phyloP scores from a whole-genome alignment of 768 basidiomycete species.

The Rossbeevera mucosa region DNA sequence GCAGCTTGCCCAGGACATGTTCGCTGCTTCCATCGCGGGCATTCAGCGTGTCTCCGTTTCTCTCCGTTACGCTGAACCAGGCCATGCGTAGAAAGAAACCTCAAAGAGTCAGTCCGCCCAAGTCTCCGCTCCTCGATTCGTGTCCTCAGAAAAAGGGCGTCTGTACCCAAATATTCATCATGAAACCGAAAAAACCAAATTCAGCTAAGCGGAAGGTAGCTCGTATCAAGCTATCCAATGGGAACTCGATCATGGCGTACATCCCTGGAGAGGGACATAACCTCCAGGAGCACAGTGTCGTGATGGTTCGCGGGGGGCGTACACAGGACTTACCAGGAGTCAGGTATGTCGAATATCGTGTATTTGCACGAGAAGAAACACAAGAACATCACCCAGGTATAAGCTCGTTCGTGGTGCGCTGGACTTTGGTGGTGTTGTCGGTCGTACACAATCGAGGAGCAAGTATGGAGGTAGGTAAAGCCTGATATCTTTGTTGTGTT shows the following conservation, averaged over 20 bases:
- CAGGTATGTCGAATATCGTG: slow-evolving; percentile 51
- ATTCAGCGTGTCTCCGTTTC: slow-evolving; percentile 60
- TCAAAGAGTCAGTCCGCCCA: slow-evolving; percentile 39
- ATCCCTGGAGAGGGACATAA: slow-evolving; percentile 98
- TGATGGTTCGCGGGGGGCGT: slow-evolving; percentile 90
- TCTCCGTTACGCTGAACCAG: slow-evolving; percentile 77
- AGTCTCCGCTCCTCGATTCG: slow-evolving; percentile 74
- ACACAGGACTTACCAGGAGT: slow-evolving; percentile 98
- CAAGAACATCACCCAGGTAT: slow-evolving; percentile 53
- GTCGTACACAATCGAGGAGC: slow-evolving; percentile 75
- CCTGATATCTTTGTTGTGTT: background rate
- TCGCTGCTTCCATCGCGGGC: slow-evolving; percentile 34
- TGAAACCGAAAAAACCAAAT: slow-evolving; percentile 96
- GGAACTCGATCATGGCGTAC: slow-evolving; percentile 87
- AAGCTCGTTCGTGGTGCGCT: slow-evolving; percentile 91
- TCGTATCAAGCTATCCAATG: slow-evolving; percentile 85
- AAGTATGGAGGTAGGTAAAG: slow-evolving; percentile 85
- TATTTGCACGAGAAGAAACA: background rate
- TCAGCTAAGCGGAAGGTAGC: slow-evolving; percentile 98
- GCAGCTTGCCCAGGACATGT: slow-evolving; percentile 20
- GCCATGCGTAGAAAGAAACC: slow-evolving; percentile 75
- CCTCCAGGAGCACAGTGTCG: slow-evolving; percentile 95
- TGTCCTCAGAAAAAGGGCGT: slow-evolving; percentile 92
- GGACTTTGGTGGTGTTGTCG: slow-evolving; percentile 88
- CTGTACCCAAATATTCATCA: slow-evolving; percentile 72